phyloP scores from a whole-genome alignment of 805 yeast species.

The Candida caryicola region DNA sequence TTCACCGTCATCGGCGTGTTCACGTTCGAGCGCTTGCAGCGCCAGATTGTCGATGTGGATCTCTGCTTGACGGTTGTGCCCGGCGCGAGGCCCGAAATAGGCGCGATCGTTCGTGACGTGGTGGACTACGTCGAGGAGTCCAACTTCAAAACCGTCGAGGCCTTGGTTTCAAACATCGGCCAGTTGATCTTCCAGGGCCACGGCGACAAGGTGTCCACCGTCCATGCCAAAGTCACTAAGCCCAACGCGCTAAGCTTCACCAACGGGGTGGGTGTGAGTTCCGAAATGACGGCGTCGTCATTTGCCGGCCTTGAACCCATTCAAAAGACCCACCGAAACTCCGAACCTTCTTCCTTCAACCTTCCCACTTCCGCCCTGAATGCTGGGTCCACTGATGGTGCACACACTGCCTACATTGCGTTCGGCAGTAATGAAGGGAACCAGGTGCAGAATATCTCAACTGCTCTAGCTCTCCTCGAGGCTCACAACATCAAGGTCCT shows the following conservation, averaged over 20 bases:
- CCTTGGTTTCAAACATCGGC: slow-evolving; percentile 73
- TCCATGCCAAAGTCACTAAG: slow-evolving; percentile 67
- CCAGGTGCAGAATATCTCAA: slow-evolving; percentile 56
- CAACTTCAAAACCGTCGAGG: slow-evolving; percentile 89
- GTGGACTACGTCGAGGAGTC: slow-evolving; percentile 68
- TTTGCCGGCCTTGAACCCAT: slow-evolving; percentile 29
- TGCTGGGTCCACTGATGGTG: slow-evolving; percentile 5
- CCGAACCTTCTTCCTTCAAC: slow-evolving; percentile 19
- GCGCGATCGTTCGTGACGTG: slow-evolving; percentile 46
- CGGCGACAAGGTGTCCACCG: slow-evolving; percentile 28
- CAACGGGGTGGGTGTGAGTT: slow-evolving; percentile 85
- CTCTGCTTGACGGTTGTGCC: slow-evolving; percentile 27
- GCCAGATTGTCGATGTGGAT: slow-evolving; percentile 73
- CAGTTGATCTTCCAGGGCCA: slow-evolving; percentile 49
- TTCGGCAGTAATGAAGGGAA: slow-evolving; percentile 89
- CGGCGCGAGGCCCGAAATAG: slow-evolving; percentile 36
- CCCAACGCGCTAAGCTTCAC: slow-evolving; percentile 87
- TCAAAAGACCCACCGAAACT: slow-evolving; percentile 1
- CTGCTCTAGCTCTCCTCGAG: slow-evolving; percentile 50
- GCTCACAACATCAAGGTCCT: slow-evolving; percentile 44
- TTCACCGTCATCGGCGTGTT: slow-evolving; percentile 90
- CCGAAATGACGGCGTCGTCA: slow-evolving; percentile 46
- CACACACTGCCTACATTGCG: slow-evolving; percentile 68
- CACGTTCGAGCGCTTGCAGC: slow-evolving; percentile 79
- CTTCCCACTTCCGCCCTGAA: slow-evolving; percentile 28